These are phyloP conservation scores for Pythium monospermum DNA, from an alignment of 352 stramenopile species.

Conservation along the genomic window DNA sequence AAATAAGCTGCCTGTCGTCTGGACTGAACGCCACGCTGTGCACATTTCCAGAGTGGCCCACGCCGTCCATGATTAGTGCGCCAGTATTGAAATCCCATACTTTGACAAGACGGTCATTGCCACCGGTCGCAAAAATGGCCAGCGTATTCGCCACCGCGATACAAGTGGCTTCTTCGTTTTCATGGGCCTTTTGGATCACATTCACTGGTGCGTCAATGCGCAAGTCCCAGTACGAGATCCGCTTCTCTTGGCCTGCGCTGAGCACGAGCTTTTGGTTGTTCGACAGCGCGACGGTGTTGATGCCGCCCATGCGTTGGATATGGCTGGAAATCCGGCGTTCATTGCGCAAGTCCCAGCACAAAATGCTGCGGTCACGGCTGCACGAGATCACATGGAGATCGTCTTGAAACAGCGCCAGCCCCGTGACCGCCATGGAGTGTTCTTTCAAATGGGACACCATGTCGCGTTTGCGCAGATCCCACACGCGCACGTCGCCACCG, in stretches of 20 bases:
- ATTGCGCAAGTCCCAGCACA: constrained; percentile 91
- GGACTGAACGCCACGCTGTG: constrained; percentile 80
- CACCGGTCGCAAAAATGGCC: constrained; percentile 83
- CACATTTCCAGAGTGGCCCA: constrained; percentile 78
- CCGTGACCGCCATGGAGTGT: constrained; percentile 84
- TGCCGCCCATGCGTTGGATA: constrained; percentile 91
- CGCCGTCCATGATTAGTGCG: constrained; percentile 61
- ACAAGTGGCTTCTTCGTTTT: constrained; percentile 87
- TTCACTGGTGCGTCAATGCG: constrained; percentile 79
- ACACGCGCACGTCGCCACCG: constrained; percentile 88
- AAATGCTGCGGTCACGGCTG: constrained; percentile 84
- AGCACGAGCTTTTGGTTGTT: constrained; percentile 86
- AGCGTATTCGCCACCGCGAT: constrained; percentile 84
- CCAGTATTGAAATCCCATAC: constrained; percentile 75
- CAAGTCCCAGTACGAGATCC: constrained; percentile 92
- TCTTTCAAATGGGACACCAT: constrained; percentile 91
- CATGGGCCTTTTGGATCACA: constrained; percentile 66
- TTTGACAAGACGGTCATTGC: constrained; percentile 84
- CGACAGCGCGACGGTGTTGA: constrained; percentile 89
- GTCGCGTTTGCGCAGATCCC: constrained; percentile 89
- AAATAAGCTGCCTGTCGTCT: constrained; percentile 90
- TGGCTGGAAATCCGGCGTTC: constrained; percentile 85
- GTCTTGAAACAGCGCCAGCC: constrained; percentile 86
- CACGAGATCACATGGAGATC: constrained; percentile 88
- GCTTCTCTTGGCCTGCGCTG: constrained; percentile 89